Evolutionary conservation across 2,329 filamentous ascomycete species (phyloP), one percentile per base, ranked within the genome.

Genomic region (Colletotrichum costaricense): DNA sequence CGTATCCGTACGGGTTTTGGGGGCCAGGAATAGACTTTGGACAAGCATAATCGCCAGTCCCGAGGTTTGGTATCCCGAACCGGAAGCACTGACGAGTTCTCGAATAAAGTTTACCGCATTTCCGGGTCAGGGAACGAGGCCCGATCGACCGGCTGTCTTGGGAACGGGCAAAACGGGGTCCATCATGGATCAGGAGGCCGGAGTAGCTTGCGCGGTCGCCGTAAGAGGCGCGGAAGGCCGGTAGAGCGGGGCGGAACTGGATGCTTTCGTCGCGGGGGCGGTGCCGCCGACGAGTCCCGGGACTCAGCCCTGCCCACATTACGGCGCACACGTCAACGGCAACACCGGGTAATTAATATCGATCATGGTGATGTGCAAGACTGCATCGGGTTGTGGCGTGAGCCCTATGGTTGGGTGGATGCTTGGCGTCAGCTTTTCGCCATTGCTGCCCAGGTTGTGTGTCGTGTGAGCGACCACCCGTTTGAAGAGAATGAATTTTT

Each of bases 311-410:
- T 16, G 59, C 56, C 67, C 70, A 65, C 70, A 52, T 70, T 33
- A 49, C 67, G 70, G 60, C 16, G 24, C 58, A n/a, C 26, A 35
- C 58, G 28, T 56, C 49, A 35, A 38, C 33, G 38, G 33, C 52
- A 55, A 12, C 33, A 24, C 64, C 55, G 64, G 63, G 57, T 28
- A 64, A 69, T 64, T 59, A 54, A 63, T 55, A 54, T 63, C 52
- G 16, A 19, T 28, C 35, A 66, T 46, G 46, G 26, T 42, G 33
- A 24, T 24, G 56, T 49, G 54, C 66, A 38, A 58, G 46, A 30
- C n/a, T 55, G 66, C 38, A 28, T 58, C 59, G 69, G 59, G 59
- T 46, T 55, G 66, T 69, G 59, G 66, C 65, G 58, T n/a, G 22
- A 66, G 14, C 24, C 22, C 42, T 54, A 58, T 28, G 14, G 7